Evolutionary conservation across 257 asterid species (phyloP), one percentile per base, ranked within the genome.

Genomic region (Petunia axillaris): DNA sequence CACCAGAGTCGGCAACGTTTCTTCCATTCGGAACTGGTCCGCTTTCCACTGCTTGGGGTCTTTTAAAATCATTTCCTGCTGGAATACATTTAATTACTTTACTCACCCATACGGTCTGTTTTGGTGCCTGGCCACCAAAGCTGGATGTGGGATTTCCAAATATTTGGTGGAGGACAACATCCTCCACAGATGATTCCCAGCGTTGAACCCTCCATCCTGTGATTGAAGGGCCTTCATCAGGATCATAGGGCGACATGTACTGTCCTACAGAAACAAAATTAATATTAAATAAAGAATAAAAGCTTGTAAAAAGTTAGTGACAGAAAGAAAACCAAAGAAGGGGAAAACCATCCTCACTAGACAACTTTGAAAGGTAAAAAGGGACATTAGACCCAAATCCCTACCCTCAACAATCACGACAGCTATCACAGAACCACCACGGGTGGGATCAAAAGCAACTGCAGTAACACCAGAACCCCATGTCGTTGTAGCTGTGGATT

Each of bases 381-480:
- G 46, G 78, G 14, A 35, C 46, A 35, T 73, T 50, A 73, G 62
- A 44, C 50, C 77, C 78, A 25, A 25, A 50, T 73, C 35, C 76
- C 48, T 75, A 95, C 99, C 99, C 91, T 96, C 99, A 64, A 96
- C 99, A 84, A 96, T 96, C 82, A 96, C 94, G 82, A 94, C 98
- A 79, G 98, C 92, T 84, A 96, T 94, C 82, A 94, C 97, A 36
- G 98, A 91, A 84, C 99, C 99, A 82, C 99, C 99, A 81, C 95
- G 94, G 4, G 98, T 93, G 35, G 99, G 99, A 91, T 96, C 99
- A 80, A 96, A 96, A 79, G 99, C 97, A 82, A 96, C 95, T 53
- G 99, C 99, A 81, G 99, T 94, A 85, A 96, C 99, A 81, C 99
- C 98, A 78, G 99, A 96, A 82, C 99, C 99, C 99, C 99, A 96